Evolutionary conservation across 768 basidiomycete species (phyloP), one percentile per base, ranked within the genome.

Genomic region (Agaricus subrufescens): DNA sequence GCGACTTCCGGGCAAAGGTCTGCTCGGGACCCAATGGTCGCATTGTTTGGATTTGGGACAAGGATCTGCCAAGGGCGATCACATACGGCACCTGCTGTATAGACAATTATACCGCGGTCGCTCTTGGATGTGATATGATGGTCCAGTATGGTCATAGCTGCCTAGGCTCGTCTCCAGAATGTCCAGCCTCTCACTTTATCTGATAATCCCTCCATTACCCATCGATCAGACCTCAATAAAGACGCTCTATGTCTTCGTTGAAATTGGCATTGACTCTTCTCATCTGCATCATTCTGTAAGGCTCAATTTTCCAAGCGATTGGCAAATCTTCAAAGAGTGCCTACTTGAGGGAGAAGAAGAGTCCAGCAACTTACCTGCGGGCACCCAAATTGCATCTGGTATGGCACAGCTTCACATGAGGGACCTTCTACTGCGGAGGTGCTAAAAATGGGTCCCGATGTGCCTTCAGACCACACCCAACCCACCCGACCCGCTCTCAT

Each of bases 71-170:
- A 0, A 19, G 19, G 19, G 19, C 19, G 19, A 19, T 99, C 19
- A 99, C 96, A 0, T 98, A 98, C 63, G 96, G 97, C 8, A 97
- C 97, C 34, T 99, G 97, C 70, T 99, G 97, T 66, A 86, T 99
- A 60, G 97, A 99, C 68, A 97, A 98, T 69, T 98, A 91, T 67
- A 97, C 97, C 1, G 95, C 97, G 2, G 82, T 91, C 44, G 95
- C 94, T 7, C 75, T 98, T 54, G 97, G 96, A 2, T 98, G 95
- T 65, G 97, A 99, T 71, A 94, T 98, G 92, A 81, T 99, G 30
- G 81, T 99, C 1, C 97, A 99, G 67, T 99, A 99, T 69, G 97
- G 97, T 0, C 97, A 98, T 71, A 94, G 91, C 58, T 99, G 97
- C 74, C 82, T 99, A 47, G 93, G 95, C 97, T 58, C 58, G 85